Evolutionary conservation across 2,329 filamentous ascomycete genomes (phyloP).

Genomic region (Drechslera avenae): DNA sequence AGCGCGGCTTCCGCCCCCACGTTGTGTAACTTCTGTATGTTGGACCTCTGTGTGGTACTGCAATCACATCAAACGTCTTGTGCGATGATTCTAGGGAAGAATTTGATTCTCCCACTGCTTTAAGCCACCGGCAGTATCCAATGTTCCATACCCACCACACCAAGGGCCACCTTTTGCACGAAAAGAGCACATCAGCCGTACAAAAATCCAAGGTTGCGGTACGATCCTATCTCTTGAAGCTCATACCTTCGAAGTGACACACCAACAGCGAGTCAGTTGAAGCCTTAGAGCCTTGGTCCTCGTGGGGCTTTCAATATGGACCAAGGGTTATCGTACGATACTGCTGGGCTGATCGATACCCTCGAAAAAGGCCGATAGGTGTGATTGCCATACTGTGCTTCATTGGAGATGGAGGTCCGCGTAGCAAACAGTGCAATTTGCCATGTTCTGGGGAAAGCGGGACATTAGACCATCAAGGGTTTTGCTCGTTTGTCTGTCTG

Average conservation of each 20-base stretch:
- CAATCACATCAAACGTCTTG: background rate
- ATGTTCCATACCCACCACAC: conserved; percentile 3
- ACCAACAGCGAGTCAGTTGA: conserved; percentile 1
- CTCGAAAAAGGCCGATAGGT: too few relatives aligned
- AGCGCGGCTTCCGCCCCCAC: conserved; percentile 6
- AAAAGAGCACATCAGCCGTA: conserved; percentile 8
- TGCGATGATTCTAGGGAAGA: conserved; percentile 1
- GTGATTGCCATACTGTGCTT: too few relatives aligned
- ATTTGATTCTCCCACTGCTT: background rate
- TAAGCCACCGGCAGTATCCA: conserved; percentile 12
- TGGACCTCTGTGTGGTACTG: background rate
- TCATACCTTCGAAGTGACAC: background rate
- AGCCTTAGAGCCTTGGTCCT: too few relatives aligned
- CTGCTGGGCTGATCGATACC: too few relatives aligned
- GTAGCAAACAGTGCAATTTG: too few relatives aligned
- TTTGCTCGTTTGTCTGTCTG: too few relatives aligned
- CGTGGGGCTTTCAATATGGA: too few relatives aligned
- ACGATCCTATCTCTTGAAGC: background rate
- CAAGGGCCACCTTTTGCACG: conserved; percentile 11
- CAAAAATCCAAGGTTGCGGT: conserved; percentile 6
- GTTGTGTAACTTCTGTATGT: background rate
- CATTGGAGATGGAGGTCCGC: too few relatives aligned
- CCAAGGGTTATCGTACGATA: too few relatives aligned
- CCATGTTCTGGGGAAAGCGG: too few relatives aligned
- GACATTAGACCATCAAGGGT: too few relatives aligned